A percentile compares a stretch with the other conserved stretches of the same genome.
phyloP scores from a whole-genome alignment of 805 yeast species.

The Candida nitratophila region DNA sequence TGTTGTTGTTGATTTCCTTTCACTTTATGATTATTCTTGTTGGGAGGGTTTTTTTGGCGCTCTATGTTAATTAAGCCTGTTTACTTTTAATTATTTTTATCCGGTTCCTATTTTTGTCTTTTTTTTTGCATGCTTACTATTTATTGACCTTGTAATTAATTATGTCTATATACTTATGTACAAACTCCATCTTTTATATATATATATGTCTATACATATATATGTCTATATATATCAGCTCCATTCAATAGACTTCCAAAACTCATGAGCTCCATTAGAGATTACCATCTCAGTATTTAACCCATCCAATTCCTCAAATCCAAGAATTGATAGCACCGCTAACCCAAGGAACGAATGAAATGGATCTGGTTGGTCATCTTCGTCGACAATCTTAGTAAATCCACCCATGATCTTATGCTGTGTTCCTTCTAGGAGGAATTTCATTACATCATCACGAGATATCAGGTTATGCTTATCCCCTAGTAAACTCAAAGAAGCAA shows the following conservation, averaged over 20 bases:
- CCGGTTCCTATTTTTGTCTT: neutral
- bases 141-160: neutral
- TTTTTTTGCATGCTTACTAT: neutral
- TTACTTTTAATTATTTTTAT: no score
- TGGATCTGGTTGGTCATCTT: conserved; percentile 49
- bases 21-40: neutral
- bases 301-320: conserved; percentile 3
- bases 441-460: conserved; percentile 26
- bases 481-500: conserved; percentile 49
- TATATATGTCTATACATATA: neutral
- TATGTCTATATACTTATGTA: neutral
- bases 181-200: neutral
- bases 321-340: conserved; percentile 40
- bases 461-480: conserved; percentile 19
- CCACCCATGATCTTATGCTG: conserved; percentile 71
- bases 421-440: conserved; percentile 45
- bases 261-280: neutral
- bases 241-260: neutral
- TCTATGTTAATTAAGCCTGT: no score
- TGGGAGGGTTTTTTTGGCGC: no score
- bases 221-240: neutral
- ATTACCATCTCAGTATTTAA: neutral
- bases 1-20: neutral
- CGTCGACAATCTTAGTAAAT: conserved; percentile 58
- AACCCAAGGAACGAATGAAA: conserved; percentile 59